Percentiles rank a stretch among this genome's conserved stretches.
Evolutionary conservation across 805 yeast species (phyloP).

Genomic region (Yueomyces sinensis): DNA sequence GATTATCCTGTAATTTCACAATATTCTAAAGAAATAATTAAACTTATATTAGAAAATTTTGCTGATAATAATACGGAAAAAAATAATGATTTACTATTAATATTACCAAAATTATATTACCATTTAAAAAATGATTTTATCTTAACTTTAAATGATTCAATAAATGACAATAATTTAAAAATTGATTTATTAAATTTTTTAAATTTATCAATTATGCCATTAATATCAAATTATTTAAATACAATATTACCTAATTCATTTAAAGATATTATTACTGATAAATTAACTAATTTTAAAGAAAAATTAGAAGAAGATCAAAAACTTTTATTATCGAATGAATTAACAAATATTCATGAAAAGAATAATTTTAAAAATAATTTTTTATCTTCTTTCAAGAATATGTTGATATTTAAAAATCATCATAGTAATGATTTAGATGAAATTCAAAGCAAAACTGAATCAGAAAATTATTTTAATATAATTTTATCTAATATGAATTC

Average conservation of each 20-base stretch:
- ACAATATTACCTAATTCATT: constrained; percentile 21
- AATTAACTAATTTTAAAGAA: constrained; percentile 16
- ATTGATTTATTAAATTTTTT: constrained; percentile 21
- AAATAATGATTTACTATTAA: background rate
- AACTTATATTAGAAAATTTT: constrained; percentile 10
- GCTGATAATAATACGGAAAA: constrained; percentile 5
- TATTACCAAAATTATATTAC: constrained; percentile 21
- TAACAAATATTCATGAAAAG: constrained; percentile 18
- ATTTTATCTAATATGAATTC: constrained; percentile 66
- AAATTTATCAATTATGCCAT: constrained; percentile 27
- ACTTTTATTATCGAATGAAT: constrained; percentile 29
- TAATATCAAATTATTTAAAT: constrained; percentile 23
- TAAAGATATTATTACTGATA: constrained; percentile 13
- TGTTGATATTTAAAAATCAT: constrained; percentile 31
- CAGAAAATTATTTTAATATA: constrained; percentile 40
- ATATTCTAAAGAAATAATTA: constrained; percentile 26
- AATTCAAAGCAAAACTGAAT: constrained; percentile 8
- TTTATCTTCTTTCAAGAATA: constrained; percentile 49
- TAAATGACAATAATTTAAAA: constrained; percentile 26
- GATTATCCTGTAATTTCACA: constrained; percentile 27
- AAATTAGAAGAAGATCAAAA: constrained; percentile 21
- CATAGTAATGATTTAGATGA: constrained; percentile 5
- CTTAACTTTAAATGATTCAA: constrained; percentile 25
- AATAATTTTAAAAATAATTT: constrained; percentile 35
- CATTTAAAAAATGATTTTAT: constrained; percentile 20